phyloP scores from a whole-genome alignment of 768 basidiomycete genomes.

The Leccinellum albellum region DNA sequence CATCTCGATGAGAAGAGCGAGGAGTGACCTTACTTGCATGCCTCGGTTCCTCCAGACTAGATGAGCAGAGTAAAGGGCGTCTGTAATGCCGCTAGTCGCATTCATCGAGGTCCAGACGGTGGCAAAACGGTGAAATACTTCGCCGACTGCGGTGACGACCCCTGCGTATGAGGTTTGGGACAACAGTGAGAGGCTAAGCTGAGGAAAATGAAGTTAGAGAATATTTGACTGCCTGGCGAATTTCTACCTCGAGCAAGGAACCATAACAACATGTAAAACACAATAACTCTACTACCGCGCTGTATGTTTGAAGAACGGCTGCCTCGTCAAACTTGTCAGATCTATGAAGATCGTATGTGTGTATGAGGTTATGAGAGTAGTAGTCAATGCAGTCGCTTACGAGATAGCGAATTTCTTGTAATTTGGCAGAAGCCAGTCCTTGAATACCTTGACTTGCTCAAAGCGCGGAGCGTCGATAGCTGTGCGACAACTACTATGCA shows the following conservation, averaged over 20 bases:
- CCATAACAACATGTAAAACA: slow-evolving; percentile 60
- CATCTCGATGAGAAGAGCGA: slow-evolving; percentile 62
- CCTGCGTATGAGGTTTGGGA: slow-evolving; percentile 49
- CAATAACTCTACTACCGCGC: slow-evolving; percentile 57
- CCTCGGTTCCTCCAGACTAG: slow-evolving; percentile 62
- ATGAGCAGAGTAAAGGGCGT: slow-evolving; percentile 59
- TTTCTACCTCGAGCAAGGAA: slow-evolving; percentile 63
- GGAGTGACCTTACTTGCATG: slow-evolving; percentile 58
- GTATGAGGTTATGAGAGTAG: neutral
- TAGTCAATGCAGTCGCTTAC: slow-evolving; percentile 32
- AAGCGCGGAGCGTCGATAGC: slow-evolving; percentile 59
- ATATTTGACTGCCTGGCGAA: neutral
- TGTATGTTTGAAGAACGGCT: slow-evolving; percentile 51
- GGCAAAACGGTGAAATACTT: slow-evolving; percentile 66
- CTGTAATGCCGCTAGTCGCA: slow-evolving; percentile 49
- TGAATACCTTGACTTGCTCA: slow-evolving; percentile 69
- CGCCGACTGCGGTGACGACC: slow-evolving; percentile 58
- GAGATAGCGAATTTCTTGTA: slow-evolving; percentile 50
- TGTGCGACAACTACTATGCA: slow-evolving; percentile 42
- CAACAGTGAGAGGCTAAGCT: slow-evolving; percentile 56
- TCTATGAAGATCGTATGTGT: slow-evolving; percentile 8
- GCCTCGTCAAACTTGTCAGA: slow-evolving; percentile 32
- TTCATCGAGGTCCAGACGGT: slow-evolving; percentile 81
- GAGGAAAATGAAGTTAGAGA: slow-evolving; percentile 5
- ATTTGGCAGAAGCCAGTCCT: slow-evolving; percentile 72